A percentile compares a stretch with the other conserved stretches of the same genome.
Conservation (phyloP, 164 flowering plant genomes). For the Brasenia schreberi region DNA sequence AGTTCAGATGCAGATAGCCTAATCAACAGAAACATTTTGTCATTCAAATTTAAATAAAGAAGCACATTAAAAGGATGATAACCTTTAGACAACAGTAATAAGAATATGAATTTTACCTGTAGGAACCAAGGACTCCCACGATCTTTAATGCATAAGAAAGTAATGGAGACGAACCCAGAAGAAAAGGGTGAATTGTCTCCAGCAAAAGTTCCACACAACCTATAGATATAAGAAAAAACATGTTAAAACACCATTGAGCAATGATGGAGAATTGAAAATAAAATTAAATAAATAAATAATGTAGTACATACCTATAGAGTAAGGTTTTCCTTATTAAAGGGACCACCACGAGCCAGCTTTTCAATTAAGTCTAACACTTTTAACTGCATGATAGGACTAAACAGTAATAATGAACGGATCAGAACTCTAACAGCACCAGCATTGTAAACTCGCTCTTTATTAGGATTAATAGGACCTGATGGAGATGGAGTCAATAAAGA, state of each 20-base stretch:
- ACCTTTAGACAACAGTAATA: not conserved
- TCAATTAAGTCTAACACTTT: conserved; percentile 69
- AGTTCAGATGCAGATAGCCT: conserved; percentile 90
- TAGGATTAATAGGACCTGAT: conserved; percentile 46
- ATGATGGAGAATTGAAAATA: too few relatives aligned
- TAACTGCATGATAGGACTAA: conserved; percentile 91
- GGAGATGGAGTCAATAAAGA: conserved; percentile 13
- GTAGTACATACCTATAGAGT: conserved; percentile 74
- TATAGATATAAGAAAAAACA: conserved; percentile 10
- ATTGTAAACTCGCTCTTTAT: conserved; percentile 70
- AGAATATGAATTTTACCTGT: conserved; percentile 35
- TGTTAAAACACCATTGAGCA: not conserved
- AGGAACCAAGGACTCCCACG: conserved; percentile 93
- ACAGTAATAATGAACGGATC: conserved; percentile 60
- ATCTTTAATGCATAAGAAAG: conserved; percentile 65
- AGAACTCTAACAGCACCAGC: conserved; percentile 83
- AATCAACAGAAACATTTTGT: conserved; percentile 1
- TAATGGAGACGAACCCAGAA: conserved; percentile 67
- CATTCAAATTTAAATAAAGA: not conserved
- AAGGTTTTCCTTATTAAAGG: conserved; percentile 89
- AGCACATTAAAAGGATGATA: not conserved
- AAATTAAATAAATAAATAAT: not conserved
- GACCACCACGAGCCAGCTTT: conserved; percentile 71
- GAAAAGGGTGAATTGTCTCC: conserved; percentile 79
- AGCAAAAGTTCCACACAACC: conserved; percentile 93